Percentiles rank a stretch among this genome's conserved stretches.
phyloP scores from a whole-genome alignment of 164 flowering plant genomes.

The Litsea cubeba region DNA sequence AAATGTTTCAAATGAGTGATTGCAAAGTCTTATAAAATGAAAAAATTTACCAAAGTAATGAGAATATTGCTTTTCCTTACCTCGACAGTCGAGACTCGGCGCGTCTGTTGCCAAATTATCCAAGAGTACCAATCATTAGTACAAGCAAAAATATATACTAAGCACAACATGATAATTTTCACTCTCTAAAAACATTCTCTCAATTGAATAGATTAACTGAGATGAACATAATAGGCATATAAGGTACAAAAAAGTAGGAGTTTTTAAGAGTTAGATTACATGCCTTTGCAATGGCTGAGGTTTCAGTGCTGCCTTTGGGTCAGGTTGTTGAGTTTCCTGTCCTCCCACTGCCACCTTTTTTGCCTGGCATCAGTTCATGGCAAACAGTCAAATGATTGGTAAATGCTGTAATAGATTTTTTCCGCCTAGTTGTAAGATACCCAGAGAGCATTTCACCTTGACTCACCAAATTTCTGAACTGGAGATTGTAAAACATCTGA shows the following conservation, averaged over 20 bases:
- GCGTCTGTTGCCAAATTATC: constrained; percentile 15
- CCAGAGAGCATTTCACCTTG: background rate
- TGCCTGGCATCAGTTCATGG: constrained; percentile 33
- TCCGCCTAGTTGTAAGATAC: background rate
- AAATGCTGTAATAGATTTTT: background rate
- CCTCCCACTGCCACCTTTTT: constrained; percentile 38
- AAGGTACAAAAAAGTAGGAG: background rate
- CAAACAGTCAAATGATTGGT: background rate
- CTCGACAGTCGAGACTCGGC: constrained; percentile 18
- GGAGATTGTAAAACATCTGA: constrained; percentile 72
- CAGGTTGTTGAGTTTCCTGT: constrained; percentile 19
- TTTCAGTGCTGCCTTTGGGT: constrained; percentile 17
- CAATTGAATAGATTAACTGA: too few species aligned
- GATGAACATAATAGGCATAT: too few species aligned
- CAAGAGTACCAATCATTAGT: background rate
- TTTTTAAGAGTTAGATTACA: background rate
- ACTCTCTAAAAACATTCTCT: too few species aligned
- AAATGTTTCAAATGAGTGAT: constrained; percentile 17
- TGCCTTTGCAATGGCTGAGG: constrained; percentile 26
- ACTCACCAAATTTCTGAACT: constrained; percentile 70
- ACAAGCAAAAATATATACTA: too few species aligned
- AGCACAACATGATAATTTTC: too few species aligned
- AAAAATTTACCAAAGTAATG: background rate
- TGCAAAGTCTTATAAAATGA: background rate
- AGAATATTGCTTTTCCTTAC: constrained; percentile 11